Evolutionary conservation across 768 basidiomycete species (phyloP).

Genomic region (Macrolepiota dolichaula): DNA sequence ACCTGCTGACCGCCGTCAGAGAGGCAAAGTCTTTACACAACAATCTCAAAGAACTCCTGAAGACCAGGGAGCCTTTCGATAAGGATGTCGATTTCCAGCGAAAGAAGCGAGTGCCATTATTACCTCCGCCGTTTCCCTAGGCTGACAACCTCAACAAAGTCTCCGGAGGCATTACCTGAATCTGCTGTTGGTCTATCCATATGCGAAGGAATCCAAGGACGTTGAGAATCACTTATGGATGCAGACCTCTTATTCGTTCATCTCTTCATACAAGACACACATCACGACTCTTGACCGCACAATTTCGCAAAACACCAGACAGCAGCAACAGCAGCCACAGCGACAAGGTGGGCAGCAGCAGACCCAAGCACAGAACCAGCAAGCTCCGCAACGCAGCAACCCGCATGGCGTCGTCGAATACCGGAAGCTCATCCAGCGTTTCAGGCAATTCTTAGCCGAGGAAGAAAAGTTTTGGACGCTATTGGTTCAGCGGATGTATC

Average conservation of each 20-base stretch:
- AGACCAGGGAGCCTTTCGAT: constrained; percentile 75
- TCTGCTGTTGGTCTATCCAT: constrained; percentile 66
- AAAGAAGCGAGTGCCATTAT: constrained; percentile 62
- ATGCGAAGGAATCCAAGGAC: constrained; percentile 71
- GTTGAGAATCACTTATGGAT: constrained; percentile 87
- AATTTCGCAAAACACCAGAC: constrained; percentile 36
- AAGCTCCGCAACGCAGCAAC: constrained; percentile 3
- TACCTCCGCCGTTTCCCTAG: constrained; percentile 11
- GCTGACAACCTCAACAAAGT: constrained; percentile 33
- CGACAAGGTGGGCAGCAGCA: constrained; percentile 17
- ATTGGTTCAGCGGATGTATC: constrained; percentile 71
- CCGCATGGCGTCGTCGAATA: constrained; percentile 68
- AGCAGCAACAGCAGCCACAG: constrained; percentile 33
- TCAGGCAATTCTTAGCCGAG: constrained; percentile 83
- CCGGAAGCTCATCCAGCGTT: constrained; percentile 82
- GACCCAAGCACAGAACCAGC: constrained; percentile 28
- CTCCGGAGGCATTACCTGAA: constrained; percentile 68
- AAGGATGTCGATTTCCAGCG: constrained; percentile 84
- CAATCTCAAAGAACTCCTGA: constrained; percentile 71
- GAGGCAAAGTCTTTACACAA: constrained; percentile 78
- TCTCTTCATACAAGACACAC: constrained; percentile 76
- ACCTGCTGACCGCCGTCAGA: constrained; percentile 34
- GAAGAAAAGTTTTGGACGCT: constrained; percentile 93
- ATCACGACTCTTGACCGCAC: constrained; percentile 64
- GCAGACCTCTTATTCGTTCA: constrained; percentile 86